phyloP scores from a whole-genome alignment of 306 rosid species.

The Vigna unguiculata region DNA sequence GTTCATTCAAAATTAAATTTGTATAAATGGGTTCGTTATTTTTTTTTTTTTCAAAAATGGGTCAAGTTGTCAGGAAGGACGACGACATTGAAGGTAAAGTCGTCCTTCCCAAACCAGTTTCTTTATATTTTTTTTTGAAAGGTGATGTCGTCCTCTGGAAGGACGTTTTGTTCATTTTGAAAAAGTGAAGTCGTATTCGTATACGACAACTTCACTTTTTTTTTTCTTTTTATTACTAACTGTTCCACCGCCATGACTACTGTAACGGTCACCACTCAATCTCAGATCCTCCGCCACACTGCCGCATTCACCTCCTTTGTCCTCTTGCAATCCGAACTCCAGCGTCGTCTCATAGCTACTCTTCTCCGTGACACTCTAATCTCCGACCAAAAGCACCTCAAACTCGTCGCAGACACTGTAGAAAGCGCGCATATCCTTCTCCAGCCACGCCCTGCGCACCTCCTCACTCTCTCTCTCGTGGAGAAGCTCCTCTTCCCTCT shows the following conservation, averaged over 20 bases:
- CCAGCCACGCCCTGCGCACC: conserved; percentile 50
- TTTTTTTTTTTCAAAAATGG: too few species aligned
- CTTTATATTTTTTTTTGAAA: too few species aligned
- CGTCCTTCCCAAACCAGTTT: too few species aligned
- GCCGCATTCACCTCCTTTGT: conserved; percentile 56
- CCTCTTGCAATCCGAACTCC: conserved; percentile 58
- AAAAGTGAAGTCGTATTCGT: too few species aligned
- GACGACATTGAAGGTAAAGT: too few species aligned
- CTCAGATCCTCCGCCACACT: conserved; percentile 63
- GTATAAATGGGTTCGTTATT: too few species aligned
- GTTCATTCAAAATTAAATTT: too few species aligned
- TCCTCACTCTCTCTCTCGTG: conserved; percentile 68
- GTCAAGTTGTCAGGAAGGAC: too few species aligned
- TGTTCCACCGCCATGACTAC: conserved; percentile 36
- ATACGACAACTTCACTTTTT: too few species aligned
- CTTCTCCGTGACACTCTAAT: conserved; percentile 46
- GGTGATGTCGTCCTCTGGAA: too few species aligned
- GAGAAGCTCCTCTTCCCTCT: conserved; percentile 72
- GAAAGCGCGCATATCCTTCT: conserved; percentile 63
- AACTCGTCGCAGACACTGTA: conserved; percentile 62
- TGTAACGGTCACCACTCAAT: conserved; percentile 48
- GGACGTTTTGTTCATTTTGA: too few species aligned
- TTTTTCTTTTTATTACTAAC: too few species aligned
- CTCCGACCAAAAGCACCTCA: conserved; percentile 54
- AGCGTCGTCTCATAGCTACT: conserved; percentile 53